phyloP scores from a whole-genome alignment of 148 eudicot genomes.

The Heliamphora exappendiculata region DNA sequence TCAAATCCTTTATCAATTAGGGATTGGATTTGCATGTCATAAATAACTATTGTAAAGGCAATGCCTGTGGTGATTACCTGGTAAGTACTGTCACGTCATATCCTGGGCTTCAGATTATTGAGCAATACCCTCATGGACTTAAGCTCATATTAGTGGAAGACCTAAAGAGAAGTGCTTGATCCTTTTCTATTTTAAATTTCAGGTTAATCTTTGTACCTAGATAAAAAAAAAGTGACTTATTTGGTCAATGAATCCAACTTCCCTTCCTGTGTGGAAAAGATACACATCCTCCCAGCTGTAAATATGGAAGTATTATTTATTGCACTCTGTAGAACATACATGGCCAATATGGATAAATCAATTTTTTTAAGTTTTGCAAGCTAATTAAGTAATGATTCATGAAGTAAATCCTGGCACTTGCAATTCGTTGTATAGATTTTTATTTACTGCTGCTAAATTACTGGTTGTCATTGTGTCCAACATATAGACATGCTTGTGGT shows the following conservation, averaged over 20 bases:
- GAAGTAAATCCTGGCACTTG: neutral
- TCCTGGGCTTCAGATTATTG: neutral
- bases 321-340: too few species aligned
- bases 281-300: too few species aligned
- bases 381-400: neutral
- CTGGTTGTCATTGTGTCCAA: neutral
- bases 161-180: neutral
- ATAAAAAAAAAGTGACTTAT: neutral
- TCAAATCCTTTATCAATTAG: neutral
- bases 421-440: neutral
- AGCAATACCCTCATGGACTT: neutral
- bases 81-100: neutral
- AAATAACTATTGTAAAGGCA: neutral
- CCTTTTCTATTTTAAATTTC: neutral
- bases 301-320: too few species aligned
- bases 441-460: neutral
- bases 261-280: too few species aligned
- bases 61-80: neutral
- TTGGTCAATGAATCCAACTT: too few species aligned
- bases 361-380: neutral
- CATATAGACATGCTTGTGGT: neutral
- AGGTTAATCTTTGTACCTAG: neutral
- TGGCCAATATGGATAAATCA: neutral
- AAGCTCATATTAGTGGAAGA: neutral
- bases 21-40: neutral